Evolutionary conservation across 2,329 filamentous ascomycete species (phyloP), one percentile per base, ranked within the genome.

Genomic region (Fusarium falciforme): DNA sequence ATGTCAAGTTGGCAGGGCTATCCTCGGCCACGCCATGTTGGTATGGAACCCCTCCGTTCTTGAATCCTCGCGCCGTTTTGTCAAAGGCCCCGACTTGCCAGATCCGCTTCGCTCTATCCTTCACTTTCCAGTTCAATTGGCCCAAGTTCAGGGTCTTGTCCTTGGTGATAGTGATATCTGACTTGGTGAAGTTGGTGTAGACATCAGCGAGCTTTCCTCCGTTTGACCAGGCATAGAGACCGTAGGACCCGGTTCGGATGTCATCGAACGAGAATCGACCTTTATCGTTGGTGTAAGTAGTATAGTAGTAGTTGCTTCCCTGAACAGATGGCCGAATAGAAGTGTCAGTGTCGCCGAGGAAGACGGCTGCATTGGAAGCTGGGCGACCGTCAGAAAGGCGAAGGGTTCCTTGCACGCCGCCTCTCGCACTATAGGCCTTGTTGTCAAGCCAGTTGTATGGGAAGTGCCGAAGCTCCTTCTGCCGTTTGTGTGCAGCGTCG

Each of bases 241-340:
- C 64, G 12, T 70, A 70, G 2, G 67, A 55, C 7, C 67, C 67
- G 4, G 58, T 70, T 52, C 64, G 17, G 3, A 70, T 36, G 35
- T 70, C 64, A n/a, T 66, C 33, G 35, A 70, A 70, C 2, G 58
- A 62, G 38, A 70, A 70, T 5, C 64, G 64, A 6, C 67, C 67
- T 16, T 70, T 70, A 22, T 70, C 64, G 10, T 67, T 70, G 27
- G 67, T 70, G 36, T 70, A 70, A 1, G 67, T 63, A 14, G 67
- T 70, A 27, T 70, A 70, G 42, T 70, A 67, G 3, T 70, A 70
- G 42, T 67, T 64, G 38, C 76, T 78, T 31, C 77, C 77, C 49
- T 78, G 76, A 4, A 70, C 20, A 17, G 67, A 70, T 31, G 67
- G 67, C 14, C 67, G 67, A 17, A 36, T 60, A 12, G 40, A 36